phyloP scores from a whole-genome alignment of 2,329 filamentous ascomycete genomes.

The Colletotrichum zoysiae region DNA sequence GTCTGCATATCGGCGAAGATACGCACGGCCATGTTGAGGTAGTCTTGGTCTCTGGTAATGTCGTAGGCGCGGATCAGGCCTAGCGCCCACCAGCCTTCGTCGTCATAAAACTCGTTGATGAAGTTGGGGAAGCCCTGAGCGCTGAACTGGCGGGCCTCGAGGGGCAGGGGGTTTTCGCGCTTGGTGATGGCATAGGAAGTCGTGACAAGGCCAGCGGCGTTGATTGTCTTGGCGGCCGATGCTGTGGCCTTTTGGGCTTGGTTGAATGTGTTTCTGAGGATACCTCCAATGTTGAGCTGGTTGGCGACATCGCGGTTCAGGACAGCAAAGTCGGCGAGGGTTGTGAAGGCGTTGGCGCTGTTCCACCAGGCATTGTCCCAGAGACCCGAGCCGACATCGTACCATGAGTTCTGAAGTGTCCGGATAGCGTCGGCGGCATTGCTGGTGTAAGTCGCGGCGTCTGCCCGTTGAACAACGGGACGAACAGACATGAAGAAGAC shows the following conservation, averaged over 20 bases:
- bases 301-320: conserved; percentile 52
- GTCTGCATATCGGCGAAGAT: conserved; percentile 70
- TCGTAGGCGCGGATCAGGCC: conserved; percentile 70
- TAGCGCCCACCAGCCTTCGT: conserved; percentile 74
- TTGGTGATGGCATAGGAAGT: conserved; percentile 54
- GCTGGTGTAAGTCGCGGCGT: conserved; percentile 48
- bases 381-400: conserved; percentile 69
- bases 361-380: conserved; percentile 82
- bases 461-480: conserved; percentile 36
- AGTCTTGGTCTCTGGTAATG: conserved; percentile 63
- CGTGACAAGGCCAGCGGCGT: conserved; percentile 51
- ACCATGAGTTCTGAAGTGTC: conserved; percentile 69
- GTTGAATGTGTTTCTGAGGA: conserved; percentile 60
- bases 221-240: conserved; percentile 55
- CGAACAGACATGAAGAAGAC: conserved; percentile 41
- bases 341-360: conserved; percentile 74
- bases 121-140: conserved; percentile 54
- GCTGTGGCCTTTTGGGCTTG: conserved; percentile 58
- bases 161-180: conserved; percentile 48
- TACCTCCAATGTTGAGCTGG: conserved; percentile 53
- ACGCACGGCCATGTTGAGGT: conserved; percentile 64
- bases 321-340: conserved; percentile 66
- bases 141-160: conserved; percentile 43
- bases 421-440: conserved; percentile 52
- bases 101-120: conserved; percentile 68